Evolutionary conservation across 169 alveolate genomes (phyloP).

Genomic region (Plasmodium berghei): DNA sequence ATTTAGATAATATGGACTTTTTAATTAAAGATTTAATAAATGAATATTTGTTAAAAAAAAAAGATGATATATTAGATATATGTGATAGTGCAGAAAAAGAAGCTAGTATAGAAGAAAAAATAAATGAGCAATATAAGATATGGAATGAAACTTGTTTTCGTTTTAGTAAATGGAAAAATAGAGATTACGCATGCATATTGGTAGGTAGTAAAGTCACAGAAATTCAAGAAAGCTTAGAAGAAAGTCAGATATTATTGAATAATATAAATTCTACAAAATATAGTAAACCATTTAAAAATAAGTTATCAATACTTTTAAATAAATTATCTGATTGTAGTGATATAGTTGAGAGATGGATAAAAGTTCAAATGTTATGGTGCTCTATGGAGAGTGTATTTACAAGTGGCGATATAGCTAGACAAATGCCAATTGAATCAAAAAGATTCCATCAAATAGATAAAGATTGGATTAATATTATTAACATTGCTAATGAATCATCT

Average conservation of each 20-base stretch:
- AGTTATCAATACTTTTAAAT: constrained; percentile 89
- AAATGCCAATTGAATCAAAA: constrained; percentile 97
- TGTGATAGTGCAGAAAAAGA: constrained; percentile 97
- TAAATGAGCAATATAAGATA: constrained; percentile 91
- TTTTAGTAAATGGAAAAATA: constrained; percentile 93
- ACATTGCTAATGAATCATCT: constrained; percentile 95
- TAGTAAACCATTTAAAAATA: constrained; percentile 94
- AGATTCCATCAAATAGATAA: constrained; percentile 95
- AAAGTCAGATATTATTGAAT: constrained; percentile 92
- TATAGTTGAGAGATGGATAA: constrained; percentile 97
- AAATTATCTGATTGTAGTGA: constrained; percentile 94
- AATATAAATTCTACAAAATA: constrained; percentile 94
- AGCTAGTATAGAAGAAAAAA: constrained; percentile 92
- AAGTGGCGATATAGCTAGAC: constrained; percentile 98
- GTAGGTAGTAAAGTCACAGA: constrained; percentile 92
- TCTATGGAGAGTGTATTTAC: constrained; percentile 97
- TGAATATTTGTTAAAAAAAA: constrained; percentile 54
- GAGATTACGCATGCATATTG: constrained; percentile 90
- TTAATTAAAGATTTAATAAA: constrained; percentile 74
- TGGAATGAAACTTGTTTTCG: constrained; percentile 95
- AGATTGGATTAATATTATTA: constrained; percentile 95
- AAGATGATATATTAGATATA: constrained; percentile 96
- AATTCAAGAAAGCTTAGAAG: constrained; percentile 94
- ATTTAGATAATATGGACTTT: constrained; percentile 73
- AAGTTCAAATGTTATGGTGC: constrained; percentile 97